These are phyloP conservation scores for Fragaria vesca DNA, from an alignment of 306 rosid genomes.

Conservation along the genomic window DNA sequence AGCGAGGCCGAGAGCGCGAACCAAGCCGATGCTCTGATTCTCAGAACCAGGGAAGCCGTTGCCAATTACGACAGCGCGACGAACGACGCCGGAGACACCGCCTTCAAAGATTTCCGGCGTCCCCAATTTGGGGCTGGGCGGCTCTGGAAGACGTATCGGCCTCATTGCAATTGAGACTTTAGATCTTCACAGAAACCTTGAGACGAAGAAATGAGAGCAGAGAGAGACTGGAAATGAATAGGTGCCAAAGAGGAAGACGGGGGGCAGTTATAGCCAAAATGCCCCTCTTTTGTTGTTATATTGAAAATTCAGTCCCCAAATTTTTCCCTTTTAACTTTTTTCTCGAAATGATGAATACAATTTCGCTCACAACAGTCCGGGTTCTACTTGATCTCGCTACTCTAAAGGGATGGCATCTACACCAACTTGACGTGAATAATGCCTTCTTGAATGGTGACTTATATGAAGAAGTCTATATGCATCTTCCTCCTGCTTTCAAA, in stretches of 20 bases:
- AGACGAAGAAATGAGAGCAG: neutral
- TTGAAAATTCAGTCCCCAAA: no score
- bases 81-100: conserved; percentile 63
- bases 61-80: conserved; percentile 87
- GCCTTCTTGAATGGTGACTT: no score
- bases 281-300: neutral
- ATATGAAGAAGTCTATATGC: no score
- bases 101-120: conserved; percentile 84
- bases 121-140: conserved; percentile 65
- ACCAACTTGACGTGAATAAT: no score
- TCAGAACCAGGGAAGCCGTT: conserved; percentile 70
- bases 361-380: no score
- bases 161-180: conserved; percentile 36
- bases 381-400: no score
- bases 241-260: neutral
- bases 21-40: conserved; percentile 88
- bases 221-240: neutral
- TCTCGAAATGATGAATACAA: no score
- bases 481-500: no score
- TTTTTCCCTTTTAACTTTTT: no score
- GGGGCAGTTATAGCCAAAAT: neutral
- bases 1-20: conserved; percentile 82
- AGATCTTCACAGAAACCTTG: neutral
- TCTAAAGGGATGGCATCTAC: no score
- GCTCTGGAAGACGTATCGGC: conserved; percentile 80